These are phyloP conservation scores for Fusarium agapanthi DNA, from an alignment of 2,329 filamentous ascomycete genomes.

Conservation along the genomic window DNA sequence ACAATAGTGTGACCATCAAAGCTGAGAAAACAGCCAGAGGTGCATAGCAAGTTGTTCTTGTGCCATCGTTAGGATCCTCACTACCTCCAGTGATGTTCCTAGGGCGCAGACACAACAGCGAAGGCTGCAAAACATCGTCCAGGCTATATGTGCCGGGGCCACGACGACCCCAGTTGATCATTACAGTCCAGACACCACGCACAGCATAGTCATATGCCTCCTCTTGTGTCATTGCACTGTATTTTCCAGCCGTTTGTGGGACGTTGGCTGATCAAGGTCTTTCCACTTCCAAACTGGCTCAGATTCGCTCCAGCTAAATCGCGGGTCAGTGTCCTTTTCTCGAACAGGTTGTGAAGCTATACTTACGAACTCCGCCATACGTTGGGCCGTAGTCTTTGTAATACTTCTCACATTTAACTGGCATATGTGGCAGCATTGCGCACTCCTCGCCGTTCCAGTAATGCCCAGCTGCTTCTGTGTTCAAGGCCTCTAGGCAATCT, in stretches of 20 bases:
- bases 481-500: constrained; percentile 6
- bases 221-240: neutral
- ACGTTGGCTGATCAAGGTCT: neutral
- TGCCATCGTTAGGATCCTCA: constrained; percentile 4
- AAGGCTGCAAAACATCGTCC: constrained; percentile 3
- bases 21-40: neutral
- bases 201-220: constrained; percentile 16
- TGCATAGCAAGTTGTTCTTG: neutral
- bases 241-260: neutral
- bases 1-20: neutral
- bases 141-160: neutral
- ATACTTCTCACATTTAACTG: constrained; percentile 2
- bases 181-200: constrained; percentile 15
- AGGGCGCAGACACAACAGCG: constrained; percentile 12
- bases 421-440: neutral
- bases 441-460: neutral
- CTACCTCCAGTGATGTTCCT: constrained; percentile 18
- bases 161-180: constrained; percentile 18
- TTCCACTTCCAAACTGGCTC: constrained; percentile 2
- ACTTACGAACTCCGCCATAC: neutral
- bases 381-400: neutral
- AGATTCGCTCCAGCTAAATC: neutral
- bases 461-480: neutral
- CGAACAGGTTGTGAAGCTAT: neutral
- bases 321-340: neutral